Conservation (phyloP, 2,329 filamentous ascomycete species). For the Colletotrichum spinosum region DNA sequence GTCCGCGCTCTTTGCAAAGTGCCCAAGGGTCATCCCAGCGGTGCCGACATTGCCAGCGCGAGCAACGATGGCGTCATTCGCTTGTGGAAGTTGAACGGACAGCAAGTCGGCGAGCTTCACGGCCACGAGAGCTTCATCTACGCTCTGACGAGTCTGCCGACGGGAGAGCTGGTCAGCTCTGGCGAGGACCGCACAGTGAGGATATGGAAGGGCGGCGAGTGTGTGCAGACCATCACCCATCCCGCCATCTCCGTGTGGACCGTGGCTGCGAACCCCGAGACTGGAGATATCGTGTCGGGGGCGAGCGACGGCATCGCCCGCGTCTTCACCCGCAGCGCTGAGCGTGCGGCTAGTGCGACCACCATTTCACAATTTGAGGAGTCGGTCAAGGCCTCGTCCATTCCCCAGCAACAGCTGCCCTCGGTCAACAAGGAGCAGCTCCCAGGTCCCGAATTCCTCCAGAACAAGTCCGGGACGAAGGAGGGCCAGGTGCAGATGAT, state of each 20-base stretch:
- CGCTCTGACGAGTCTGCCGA: constrained; percentile 79
- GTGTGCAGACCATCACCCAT: constrained; percentile 95
- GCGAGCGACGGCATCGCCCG: constrained; percentile 89
- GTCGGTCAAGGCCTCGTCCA: constrained; percentile 83
- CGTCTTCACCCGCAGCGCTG: constrained; percentile 80
- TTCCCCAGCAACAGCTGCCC: constrained; percentile 86
- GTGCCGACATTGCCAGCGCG: constrained; percentile 93
- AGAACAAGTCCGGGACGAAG: constrained; percentile 87
- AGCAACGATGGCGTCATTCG: constrained; percentile 92
- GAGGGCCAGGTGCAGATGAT: constrained; percentile 97
- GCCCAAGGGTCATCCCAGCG: constrained; percentile 79
- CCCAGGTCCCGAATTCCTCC: constrained; percentile 88
- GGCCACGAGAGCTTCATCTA: constrained; percentile 98
- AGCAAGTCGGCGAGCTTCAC: constrained; percentile 79
- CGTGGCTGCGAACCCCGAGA: constrained; percentile 84
- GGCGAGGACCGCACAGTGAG: constrained; percentile 95
- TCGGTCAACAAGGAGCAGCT: constrained; percentile 92
- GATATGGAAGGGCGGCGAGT: constrained; percentile 86
- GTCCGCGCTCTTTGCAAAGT: constrained; percentile 90
- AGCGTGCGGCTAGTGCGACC: constrained; percentile 76
- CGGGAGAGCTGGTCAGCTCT: constrained; percentile 89
- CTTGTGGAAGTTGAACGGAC: constrained; percentile 85
- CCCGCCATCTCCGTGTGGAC: constrained; percentile 97
- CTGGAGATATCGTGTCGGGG: constrained; percentile 92
- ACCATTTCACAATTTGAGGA: constrained; percentile 82